Conservation (phyloP, 108 stramenopile genomes). For the Pseudonitzschia pungens region DNA sequence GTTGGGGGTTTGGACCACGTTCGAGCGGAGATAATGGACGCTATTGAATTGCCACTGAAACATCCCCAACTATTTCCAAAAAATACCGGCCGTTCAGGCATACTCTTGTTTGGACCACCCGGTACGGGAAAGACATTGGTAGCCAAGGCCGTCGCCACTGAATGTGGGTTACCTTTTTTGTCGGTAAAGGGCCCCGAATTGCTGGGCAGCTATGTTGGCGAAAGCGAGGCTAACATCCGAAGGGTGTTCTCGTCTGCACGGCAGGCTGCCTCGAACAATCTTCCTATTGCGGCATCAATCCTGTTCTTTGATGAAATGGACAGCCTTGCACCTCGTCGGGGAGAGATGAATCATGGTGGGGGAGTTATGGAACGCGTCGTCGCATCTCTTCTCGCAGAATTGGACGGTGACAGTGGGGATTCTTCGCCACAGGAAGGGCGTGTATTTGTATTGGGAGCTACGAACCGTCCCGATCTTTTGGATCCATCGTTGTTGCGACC, state of each 20-base stretch:
- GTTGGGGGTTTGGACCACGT: slow-evolving; percentile 94
- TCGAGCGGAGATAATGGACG: slow-evolving; percentile 95
- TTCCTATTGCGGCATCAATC: slow-evolving; percentile 52
- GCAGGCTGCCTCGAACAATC: slow-evolving; percentile 46
- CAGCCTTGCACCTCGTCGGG: slow-evolving; percentile 92
- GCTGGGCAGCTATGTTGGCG: slow-evolving; percentile 96
- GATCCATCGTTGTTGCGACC: slow-evolving; percentile 95
- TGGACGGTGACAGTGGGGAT: slow-evolving; percentile 59
- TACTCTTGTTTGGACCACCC: slow-evolving; percentile 85
- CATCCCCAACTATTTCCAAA: slow-evolving; percentile 91
- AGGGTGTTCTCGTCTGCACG: slow-evolving; percentile 79
- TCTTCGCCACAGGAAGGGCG: slow-evolving; percentile 13
- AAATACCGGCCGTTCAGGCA: slow-evolving; percentile 78
- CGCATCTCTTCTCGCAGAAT: slow-evolving; percentile 85
- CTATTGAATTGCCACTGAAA: slow-evolving; percentile 96
- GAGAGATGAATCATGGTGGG: slow-evolving; percentile 62
- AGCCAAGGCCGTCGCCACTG: slow-evolving; percentile 98
- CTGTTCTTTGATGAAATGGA: slow-evolving; percentile 98
- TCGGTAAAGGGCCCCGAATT: slow-evolving; percentile 94
- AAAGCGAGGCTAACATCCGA: slow-evolving; percentile 95
- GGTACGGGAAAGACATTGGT: slow-evolving; percentile 98
- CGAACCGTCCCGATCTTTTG: slow-evolving; percentile 97
- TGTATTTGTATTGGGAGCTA: slow-evolving; percentile 96
- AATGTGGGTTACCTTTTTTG: slow-evolving; percentile 95
- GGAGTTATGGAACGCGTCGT: slow-evolving; percentile 97